Evolutionary conservation across 768 basidiomycete genomes (phyloP), one percentile per base, ranked within the genome.

Genomic region (Scleroderma bovista): DNA sequence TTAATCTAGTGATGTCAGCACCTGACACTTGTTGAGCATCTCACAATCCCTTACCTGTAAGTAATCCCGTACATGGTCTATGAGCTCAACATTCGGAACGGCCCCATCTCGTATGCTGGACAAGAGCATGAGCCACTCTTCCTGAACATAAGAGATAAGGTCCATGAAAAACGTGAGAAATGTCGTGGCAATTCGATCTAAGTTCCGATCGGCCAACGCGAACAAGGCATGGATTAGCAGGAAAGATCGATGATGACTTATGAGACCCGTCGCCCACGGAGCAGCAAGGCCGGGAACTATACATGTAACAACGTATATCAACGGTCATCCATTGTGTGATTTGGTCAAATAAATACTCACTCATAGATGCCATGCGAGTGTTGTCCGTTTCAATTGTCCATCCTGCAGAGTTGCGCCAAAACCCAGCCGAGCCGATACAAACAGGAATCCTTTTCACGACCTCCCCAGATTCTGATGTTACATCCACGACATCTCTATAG

Each of bases 201-300:
- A 3, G 6, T 51, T 26, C n/a, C 34, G 37, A 22, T 24, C 31
- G 7, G 44, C 37, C 8, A 63, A 51, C 43, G 53, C 56, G 46
- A 63, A 62, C 8, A 62, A 51, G 8, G 55, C 57, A n/a, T 61
- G 56, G 5, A 63, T 55, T 22, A 56, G 26, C 10, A 59, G 24
- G 33, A 59, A 61, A 2, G 62, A 53, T 3, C 54, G 55, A 36
- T 56, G 40, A 10, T 53, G 15, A 10, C 31, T 19, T 0, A 63
- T 49, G 10, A 48, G 33, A 10, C 57, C 53, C 7, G 53, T 57
- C 6, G 59, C 62, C 29, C 33, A 54, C 8, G 62, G 59, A 17
- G 39, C 50, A 11, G 48, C 53, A 2, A 40, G 46, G 2, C 54
- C 50, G 6, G 62, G 24, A 4, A 49, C 60, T 59, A 16, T 9